Evolutionary conservation across 257 asterid genomes (phyloP).

Genomic region (Sherardia arvensis): DNA sequence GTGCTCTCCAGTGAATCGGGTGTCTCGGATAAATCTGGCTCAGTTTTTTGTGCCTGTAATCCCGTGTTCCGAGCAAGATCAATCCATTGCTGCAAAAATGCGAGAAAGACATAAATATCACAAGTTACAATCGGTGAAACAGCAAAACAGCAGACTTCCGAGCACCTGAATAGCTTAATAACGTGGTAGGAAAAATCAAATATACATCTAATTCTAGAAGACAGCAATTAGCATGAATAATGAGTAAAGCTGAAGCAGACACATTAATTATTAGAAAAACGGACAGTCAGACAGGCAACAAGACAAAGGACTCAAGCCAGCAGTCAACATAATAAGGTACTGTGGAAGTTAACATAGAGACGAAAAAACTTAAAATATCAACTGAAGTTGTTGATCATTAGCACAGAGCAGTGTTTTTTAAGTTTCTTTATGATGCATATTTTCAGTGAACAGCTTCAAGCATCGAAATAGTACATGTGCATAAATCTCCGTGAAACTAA

Average conservation of each 20-base stretch:
- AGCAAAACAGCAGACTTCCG: neutral
- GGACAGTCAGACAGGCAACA: neutral
- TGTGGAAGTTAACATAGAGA: neutral
- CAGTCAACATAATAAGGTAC: neutral
- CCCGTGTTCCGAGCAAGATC: constrained; percentile 88
- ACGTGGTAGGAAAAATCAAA: neutral
- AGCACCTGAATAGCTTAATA: neutral
- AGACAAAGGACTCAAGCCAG: neutral
- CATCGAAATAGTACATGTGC: neutral
- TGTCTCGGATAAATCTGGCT: constrained; percentile 22
- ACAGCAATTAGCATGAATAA: neutral
- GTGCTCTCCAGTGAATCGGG: constrained; percentile 39
- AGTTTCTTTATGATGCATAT: neutral
- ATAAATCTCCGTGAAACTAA: neutral
- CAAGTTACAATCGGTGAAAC: neutral
- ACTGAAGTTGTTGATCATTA: neutral
- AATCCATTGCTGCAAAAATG: constrained; percentile 80
- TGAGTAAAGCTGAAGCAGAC: neutral
- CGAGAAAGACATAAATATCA: constrained; percentile 16
- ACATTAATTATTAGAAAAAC: neutral
- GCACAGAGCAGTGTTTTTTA: neutral
- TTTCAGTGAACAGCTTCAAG: neutral
- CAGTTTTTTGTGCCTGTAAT: constrained; percentile 56
- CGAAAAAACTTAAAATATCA: neutral
- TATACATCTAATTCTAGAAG: neutral